Base-by-base conservation (phyloP, 2,329 filamentous ascomycete species). In the Penicillium sp. region DNA sequence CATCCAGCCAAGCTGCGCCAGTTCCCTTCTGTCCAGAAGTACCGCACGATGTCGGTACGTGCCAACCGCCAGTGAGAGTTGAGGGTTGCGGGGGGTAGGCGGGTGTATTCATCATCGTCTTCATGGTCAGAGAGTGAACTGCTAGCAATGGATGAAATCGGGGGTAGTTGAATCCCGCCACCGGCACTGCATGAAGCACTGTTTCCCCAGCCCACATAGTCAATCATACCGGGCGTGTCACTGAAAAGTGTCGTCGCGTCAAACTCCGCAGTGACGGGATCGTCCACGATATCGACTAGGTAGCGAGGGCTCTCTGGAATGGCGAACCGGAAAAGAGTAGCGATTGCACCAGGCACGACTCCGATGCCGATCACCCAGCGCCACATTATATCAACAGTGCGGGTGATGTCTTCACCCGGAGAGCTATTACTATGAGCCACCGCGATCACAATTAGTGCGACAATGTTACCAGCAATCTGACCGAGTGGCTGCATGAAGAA, bases 401-500 rank as follows among this genome's bases (percentile, higher is more conserved):
- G 69, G 9, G 58, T 59, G 16, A 72, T 52, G 38, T 75, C 70
- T 14, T 61, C 65, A 17, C 57, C 56, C 6, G 63, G 59, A 25
- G 61, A 61, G 17, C 60, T 64, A 33, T 63, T 67, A 43, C 62
- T 64, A 28, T 61, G 59, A 22, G 57, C 59, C 19, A 69, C 59
- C 33, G 69, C 65, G 45, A 77, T 70, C 31, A 79, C 71, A 58
- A 79, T 61, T 5, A 87, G 71, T 4, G 83, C 83, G 11, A 88
- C 82, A 5, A 87, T 70, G 58, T 87, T 85, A 14, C 85, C 85
- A 1, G 86, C 76, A 2, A 87, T 81, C 65, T 88, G 86, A 6
- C 86, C 86, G 9, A 88, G 73, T 1, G 86, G 85, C 61, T 89
- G 86, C 82, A 87, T 88, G 62, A 87, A 78, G 67, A 89, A 88